Evolutionary conservation across 2,329 filamentous ascomycete genomes (phyloP).

Genomic region (Dothidotthia symphoricarpi): DNA sequence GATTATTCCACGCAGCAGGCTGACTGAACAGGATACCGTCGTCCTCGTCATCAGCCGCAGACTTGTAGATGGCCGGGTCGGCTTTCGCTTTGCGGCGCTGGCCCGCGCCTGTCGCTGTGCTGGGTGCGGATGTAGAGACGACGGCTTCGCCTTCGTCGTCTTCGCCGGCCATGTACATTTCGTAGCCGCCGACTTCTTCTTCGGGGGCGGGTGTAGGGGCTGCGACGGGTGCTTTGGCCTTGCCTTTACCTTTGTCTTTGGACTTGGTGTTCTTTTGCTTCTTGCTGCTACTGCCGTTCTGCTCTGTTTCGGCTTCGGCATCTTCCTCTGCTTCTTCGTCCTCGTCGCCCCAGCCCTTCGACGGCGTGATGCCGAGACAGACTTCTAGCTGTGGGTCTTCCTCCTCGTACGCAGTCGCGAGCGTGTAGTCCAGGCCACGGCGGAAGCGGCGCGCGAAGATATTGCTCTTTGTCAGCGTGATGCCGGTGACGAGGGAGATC

Average conservation of each 20-base stretch:
- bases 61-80: slow-evolving; percentile 80
- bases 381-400: slow-evolving; percentile 78
- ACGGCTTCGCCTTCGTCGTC: slow-evolving; percentile 61
- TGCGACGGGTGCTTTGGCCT: slow-evolving; percentile 6
- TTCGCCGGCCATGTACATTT: slow-evolving; percentile 89
- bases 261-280: slow-evolving; percentile 11
- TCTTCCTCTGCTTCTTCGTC: slow-evolving; percentile 53
- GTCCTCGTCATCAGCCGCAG: slow-evolving; percentile 63
- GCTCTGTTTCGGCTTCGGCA: slow-evolving; percentile 45
- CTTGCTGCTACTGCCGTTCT: slow-evolving; percentile 35
- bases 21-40: slow-evolving; percentile 69
- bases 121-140: slow-evolving; percentile 34
- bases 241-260: slow-evolving; percentile 17
- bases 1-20: slow-evolving; percentile 78
- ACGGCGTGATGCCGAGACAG: slow-evolving; percentile 83
- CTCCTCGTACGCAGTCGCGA: slow-evolving; percentile 78
- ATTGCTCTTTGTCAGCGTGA: slow-evolving; percentile 70
- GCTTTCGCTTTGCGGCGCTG: slow-evolving; percentile 46
- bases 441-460: slow-evolving; percentile 85
- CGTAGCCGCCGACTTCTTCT: slow-evolving; percentile 68
- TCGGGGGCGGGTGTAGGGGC: slow-evolving; percentile 42
- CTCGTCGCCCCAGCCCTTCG: slow-evolving; percentile 76
- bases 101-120: slow-evolving; percentile 48
- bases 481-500: slow-evolving; percentile 78
- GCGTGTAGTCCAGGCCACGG: slow-evolving; percentile 82